Percentiles rank a stretch among this genome's conserved stretches.
Conservation (phyloP, 2,329 filamentous ascomycete species). For the Ilyonectria sp. region DNA sequence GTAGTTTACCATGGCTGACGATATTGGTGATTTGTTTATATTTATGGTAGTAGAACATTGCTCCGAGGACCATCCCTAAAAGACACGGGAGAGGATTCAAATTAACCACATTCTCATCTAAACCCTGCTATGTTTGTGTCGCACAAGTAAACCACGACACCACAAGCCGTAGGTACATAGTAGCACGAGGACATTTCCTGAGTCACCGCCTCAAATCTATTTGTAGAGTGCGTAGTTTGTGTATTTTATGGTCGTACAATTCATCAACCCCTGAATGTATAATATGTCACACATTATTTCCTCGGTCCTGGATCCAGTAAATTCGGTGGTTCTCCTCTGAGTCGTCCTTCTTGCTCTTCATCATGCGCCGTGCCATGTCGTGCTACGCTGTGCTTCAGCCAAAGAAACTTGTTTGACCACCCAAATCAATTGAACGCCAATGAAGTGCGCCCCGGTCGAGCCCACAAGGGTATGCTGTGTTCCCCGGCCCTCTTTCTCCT, state of each 20-base stretch:
- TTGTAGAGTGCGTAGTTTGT: conserved; percentile 2
- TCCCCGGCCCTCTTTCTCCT: conserved; percentile 17
- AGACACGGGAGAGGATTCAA: background rate
- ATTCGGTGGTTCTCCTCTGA: background rate
- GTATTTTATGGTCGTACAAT: conserved; percentile 8
- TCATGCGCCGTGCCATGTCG: conserved; percentile 19
- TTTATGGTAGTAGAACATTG: background rate
- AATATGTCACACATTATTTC: conserved; percentile 15
- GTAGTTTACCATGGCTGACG: conserved; percentile 28
- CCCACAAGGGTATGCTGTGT: conserved; percentile 24
- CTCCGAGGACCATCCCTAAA: background rate
- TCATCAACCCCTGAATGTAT: conserved; percentile 2
- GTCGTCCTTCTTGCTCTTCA: conserved; percentile 8
- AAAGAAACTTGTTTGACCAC: conserved; percentile 31
- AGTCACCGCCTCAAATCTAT: conserved; percentile 15
- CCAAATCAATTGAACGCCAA: conserved; percentile 38
- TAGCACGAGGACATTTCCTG: background rate
- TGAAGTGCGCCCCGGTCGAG: conserved; percentile 25
- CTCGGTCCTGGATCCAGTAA: conserved; percentile 7
- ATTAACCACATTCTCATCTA: background rate
- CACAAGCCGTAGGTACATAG: conserved; percentile 21
- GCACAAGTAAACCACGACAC: conserved; percentile 10
- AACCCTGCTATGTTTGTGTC: conserved; percentile 24
- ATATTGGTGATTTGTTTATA: background rate
- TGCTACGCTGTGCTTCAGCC: conserved; percentile 27